Percentiles rank a stretch among this genome's conserved stretches.
Evolutionary conservation across 2,329 filamentous ascomycete genomes (phyloP).

Genomic region (Erysiphe pulchra): DNA sequence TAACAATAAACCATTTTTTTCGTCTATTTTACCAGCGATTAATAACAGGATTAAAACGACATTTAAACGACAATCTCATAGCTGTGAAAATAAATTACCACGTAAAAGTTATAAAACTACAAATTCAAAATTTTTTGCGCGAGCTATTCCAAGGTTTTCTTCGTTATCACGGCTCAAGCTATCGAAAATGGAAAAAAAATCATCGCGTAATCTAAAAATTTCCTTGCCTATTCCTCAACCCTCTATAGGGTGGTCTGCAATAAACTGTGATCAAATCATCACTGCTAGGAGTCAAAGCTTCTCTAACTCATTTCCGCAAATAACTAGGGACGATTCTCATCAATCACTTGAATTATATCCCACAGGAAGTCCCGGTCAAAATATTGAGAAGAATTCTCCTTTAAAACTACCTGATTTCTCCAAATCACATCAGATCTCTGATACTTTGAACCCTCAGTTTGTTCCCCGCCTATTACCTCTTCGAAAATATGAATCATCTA

Average conservation of each 20-base stretch:
- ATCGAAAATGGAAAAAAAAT: no score
- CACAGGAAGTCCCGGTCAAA: neutral
- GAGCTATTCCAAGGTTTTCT: no score
- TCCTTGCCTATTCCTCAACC: conserved; percentile 29
- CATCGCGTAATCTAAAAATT: no score
- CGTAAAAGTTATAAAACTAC: no score
- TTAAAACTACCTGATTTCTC: neutral
- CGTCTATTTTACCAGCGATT: neutral
- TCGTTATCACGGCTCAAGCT: no score
- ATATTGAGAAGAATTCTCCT: neutral
- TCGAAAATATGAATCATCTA: conserved; percentile 32
- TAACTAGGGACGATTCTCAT: conserved; percentile 36
- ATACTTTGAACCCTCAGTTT: conserved; percentile 1
- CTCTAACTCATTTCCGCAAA: conserved; percentile 28
- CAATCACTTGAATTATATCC: conserved; percentile 8
- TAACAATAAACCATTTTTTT: neutral
- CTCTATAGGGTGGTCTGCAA: conserved; percentile 32
- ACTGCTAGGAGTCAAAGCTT: conserved; percentile 7
- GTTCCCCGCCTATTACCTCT: conserved; percentile 24
- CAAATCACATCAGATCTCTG: neutral
- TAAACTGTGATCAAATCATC: conserved; percentile 18
- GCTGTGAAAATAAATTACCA: no score
- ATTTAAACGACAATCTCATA: conserved; percentile 16
- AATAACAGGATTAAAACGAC: neutral
- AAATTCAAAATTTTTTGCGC: no score